A percentile compares a stretch with the other conserved stretches of the same genome.
These are phyloP conservation scores for Globisporangium middletonii DNA, from an alignment of 352 stramenopile genomes.

Conservation along the genomic window DNA sequence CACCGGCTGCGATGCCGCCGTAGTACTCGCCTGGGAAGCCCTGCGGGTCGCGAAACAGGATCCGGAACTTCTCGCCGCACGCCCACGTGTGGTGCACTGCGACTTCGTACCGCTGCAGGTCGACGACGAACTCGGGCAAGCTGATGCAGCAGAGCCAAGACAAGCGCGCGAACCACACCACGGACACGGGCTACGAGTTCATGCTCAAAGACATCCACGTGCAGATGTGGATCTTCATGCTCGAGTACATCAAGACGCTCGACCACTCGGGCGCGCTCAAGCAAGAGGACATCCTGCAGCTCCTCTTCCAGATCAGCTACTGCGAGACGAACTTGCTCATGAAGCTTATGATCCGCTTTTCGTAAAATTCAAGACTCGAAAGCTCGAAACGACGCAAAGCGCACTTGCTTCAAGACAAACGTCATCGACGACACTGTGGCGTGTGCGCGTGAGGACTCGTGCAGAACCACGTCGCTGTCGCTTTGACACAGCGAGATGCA, in stretches of 20 bases:
- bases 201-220: conserved; percentile 91
- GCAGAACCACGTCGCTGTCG: too few relatives aligned
- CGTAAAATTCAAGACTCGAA: too few relatives aligned
- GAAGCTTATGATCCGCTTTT: too few relatives aligned
- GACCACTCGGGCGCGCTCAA: conserved; percentile 64
- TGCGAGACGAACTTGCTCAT: conserved; percentile 55
- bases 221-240: conserved; percentile 90
- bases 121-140: conserved; percentile 33
- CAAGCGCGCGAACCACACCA: conserved; percentile 72
- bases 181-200: conserved; percentile 88
- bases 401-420: too few relatives aligned
- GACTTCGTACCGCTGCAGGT: conserved; percentile 56
- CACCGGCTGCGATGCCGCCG: conserved; percentile 52
- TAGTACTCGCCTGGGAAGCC: conserved; percentile 72
- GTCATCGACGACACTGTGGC: too few relatives aligned
- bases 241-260: conserved; percentile 86
- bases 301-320: conserved; percentile 87
- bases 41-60: conserved; percentile 70
- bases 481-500: too few relatives aligned
- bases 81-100: conserved; percentile 51
- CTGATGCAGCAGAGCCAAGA: conserved; percentile 60
- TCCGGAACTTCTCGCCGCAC: conserved; percentile 67
- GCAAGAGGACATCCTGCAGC: conserved; percentile 85
- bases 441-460: too few relatives aligned
- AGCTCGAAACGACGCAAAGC: too few relatives aligned